A percentile compares a stretch with the other conserved stretches of the same genome.
These are phyloP conservation scores for Kodamaea restingae DNA, from an alignment of 805 yeast genomes.

Conservation along the genomic window DNA sequence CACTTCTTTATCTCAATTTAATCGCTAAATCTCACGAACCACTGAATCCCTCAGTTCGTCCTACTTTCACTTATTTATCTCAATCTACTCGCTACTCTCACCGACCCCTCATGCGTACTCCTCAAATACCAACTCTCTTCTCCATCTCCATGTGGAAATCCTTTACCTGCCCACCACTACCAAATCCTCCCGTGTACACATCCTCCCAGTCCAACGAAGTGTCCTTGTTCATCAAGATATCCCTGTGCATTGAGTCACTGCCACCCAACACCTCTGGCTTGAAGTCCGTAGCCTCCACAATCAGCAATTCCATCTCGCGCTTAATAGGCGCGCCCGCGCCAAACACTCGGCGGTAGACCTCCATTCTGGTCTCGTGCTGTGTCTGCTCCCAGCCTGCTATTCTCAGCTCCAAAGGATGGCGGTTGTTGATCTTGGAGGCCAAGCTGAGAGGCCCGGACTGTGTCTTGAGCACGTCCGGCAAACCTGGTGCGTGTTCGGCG, in stretches of 20 bases:
- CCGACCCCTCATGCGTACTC: too few relatives aligned
- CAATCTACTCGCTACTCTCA: too few relatives aligned
- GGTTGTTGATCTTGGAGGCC: slow-evolving; percentile 61
- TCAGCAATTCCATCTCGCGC: slow-evolving; percentile 80
- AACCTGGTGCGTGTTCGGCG: slow-evolving; percentile 64
- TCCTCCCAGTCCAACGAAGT: slow-evolving; percentile 90
- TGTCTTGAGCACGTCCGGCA: slow-evolving; percentile 65
- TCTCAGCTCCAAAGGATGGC: slow-evolving; percentile 84
- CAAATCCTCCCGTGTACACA: slow-evolving; percentile 61
- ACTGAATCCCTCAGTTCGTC: too few relatives aligned
- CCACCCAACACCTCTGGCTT: slow-evolving; percentile 64
- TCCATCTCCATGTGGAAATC: slow-evolving; percentile 78
- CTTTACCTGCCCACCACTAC: slow-evolving; percentile 31
- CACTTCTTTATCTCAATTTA: too few relatives aligned
- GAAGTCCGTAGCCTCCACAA: slow-evolving; percentile 67
- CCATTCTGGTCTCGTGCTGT: slow-evolving; percentile 65
- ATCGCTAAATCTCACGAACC: too few relatives aligned
- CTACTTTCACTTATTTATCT: too few relatives aligned
- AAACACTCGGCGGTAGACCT: slow-evolving; percentile 74
- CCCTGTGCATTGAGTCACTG: slow-evolving; percentile 58
- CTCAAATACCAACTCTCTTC: slow-evolving; percentile 50
- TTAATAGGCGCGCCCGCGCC: slow-evolving; percentile 94
- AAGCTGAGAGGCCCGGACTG: slow-evolving; percentile 60
- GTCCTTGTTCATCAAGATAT: slow-evolving; percentile 77
- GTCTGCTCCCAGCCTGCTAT: slow-evolving; percentile 76